Percentiles rank a stretch among this genome's conserved stretches.
Evolutionary conservation across 2,329 filamentous ascomycete species (phyloP).

Genomic region (Penicillium sp.): DNA sequence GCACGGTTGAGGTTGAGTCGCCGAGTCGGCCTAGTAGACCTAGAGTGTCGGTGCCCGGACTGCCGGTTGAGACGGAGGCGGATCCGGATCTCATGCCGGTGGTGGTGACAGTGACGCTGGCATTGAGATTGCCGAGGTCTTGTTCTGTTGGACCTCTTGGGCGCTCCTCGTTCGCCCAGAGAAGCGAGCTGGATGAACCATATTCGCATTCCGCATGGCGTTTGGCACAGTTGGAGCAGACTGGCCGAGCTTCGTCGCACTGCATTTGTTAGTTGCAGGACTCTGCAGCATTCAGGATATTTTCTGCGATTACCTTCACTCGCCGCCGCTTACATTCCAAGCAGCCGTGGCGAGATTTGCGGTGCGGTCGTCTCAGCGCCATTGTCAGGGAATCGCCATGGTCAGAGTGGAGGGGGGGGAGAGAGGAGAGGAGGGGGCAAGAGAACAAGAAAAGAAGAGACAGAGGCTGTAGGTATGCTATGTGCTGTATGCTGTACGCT

Average conservation of each 20-base stretch:
- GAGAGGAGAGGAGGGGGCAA: background rate
- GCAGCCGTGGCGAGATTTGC: constrained; percentile 42
- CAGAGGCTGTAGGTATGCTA: no score
- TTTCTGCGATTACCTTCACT: no score
- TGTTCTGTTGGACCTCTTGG: background rate
- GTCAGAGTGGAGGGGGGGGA: background rate
- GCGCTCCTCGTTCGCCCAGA: constrained; percentile 37
- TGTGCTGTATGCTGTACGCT: no score
- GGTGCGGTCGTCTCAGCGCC: constrained; percentile 40
- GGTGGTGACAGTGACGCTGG: background rate
- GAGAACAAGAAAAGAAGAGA: background rate
- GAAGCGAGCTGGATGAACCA: constrained; percentile 33
- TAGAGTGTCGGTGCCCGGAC: constrained; percentile 21
- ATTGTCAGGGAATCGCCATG: constrained; percentile 28
- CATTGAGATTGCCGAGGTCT: background rate
- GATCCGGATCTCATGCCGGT: background rate
- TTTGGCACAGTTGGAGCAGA: constrained; percentile 38
- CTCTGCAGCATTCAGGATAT: no score
- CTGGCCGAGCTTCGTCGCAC: constrained; percentile 39
- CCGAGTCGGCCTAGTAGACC: constrained; percentile 29
- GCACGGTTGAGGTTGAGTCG: constrained; percentile 15
- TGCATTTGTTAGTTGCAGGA: constrained; percentile 10
- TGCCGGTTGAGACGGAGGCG: background rate
- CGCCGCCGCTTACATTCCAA: constrained; percentile 39
- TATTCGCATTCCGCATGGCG: constrained; percentile 39